Conservation (phyloP, 1,139 yeast species). For the Yamadazyma sp. region DNA sequence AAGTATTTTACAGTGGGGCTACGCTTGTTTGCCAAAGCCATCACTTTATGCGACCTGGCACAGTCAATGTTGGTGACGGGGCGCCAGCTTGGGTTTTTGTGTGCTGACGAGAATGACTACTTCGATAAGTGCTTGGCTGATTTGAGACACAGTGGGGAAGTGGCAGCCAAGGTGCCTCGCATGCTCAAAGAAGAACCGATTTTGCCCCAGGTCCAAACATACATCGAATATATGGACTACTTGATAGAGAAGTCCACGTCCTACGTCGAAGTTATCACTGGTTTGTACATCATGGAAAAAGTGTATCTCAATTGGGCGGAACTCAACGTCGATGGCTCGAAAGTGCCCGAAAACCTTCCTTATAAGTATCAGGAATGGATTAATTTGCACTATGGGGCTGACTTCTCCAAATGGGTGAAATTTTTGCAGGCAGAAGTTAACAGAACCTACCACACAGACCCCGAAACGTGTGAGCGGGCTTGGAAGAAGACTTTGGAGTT, state of each 20-base stretch:
- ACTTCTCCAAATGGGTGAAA: constrained; percentile 45
- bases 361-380: constrained; percentile 55
- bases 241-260: constrained; percentile 28
- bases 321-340: constrained; percentile 22
- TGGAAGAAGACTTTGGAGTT: constrained; percentile 35
- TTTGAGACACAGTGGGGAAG: constrained; percentile 20
- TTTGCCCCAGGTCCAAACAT: constrained; percentile 36
- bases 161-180: constrained; percentile 19
- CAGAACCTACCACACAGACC: constrained; percentile 25
- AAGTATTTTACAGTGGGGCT: constrained; percentile 46
- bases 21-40: constrained; percentile 43
- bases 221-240: constrained; percentile 34
- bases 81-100: constrained; percentile 52
- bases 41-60: constrained; percentile 43
- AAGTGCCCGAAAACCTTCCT: constrained; percentile 28
- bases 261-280: constrained; percentile 47
- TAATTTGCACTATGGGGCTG: constrained; percentile 47
- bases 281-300: constrained; percentile 48
- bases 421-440: constrained; percentile 47
- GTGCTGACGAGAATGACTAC: constrained; percentile 50
- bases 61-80: constrained; percentile 38
- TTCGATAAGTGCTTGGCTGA: constrained; percentile 36
- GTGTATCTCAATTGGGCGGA: constrained; percentile 56
- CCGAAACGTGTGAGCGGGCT: constrained; percentile 25
- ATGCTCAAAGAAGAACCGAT: constrained; percentile 20